These are phyloP conservation scores for Nissolia schottii DNA, from an alignment of 306 rosid species.

Conservation along the genomic window DNA sequence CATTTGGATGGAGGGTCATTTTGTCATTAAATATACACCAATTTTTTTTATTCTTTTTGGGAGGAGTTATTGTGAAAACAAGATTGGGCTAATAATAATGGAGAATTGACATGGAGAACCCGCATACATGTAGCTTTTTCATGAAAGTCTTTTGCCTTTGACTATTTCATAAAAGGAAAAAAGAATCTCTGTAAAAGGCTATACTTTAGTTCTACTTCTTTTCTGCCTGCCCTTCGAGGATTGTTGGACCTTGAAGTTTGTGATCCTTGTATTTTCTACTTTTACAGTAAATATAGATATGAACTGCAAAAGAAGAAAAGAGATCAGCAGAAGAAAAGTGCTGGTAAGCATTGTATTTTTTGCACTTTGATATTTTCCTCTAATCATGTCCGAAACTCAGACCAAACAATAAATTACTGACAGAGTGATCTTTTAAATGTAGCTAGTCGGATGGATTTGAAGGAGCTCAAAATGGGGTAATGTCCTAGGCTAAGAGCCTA, in stretches of 20 bases:
- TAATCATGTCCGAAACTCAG: slow-evolving; percentile 23
- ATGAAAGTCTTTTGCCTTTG: neutral
- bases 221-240: slow-evolving; percentile 1
- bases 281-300: slow-evolving; percentile 85
- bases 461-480: slow-evolving; percentile 99
- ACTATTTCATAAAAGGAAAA: neutral
- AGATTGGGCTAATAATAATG: neutral
- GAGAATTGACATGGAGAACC: neutral
- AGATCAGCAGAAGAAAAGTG: slow-evolving; percentile 94
- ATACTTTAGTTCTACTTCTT: neutral
- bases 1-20: neutral
- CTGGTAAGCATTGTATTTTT: slow-evolving; percentile 58
- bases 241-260: neutral
- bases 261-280: slow-evolving; percentile 22
- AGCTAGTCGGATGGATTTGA: slow-evolving; percentile 96
- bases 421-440: slow-evolving; percentile 47
- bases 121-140: neutral
- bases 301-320: slow-evolving; percentile 92
- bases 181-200: neutral
- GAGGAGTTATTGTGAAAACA: neutral
- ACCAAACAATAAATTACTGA: slow-evolving; percentile 43
- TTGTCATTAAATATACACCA: neutral
- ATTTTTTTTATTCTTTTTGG: neutral
- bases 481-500: slow-evolving; percentile 23
- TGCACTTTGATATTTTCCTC: slow-evolving; percentile 29